These are phyloP conservation scores for Plasmodium relictum DNA, from an alignment of 169 alveolate genomes.

Conservation along the genomic window DNA sequence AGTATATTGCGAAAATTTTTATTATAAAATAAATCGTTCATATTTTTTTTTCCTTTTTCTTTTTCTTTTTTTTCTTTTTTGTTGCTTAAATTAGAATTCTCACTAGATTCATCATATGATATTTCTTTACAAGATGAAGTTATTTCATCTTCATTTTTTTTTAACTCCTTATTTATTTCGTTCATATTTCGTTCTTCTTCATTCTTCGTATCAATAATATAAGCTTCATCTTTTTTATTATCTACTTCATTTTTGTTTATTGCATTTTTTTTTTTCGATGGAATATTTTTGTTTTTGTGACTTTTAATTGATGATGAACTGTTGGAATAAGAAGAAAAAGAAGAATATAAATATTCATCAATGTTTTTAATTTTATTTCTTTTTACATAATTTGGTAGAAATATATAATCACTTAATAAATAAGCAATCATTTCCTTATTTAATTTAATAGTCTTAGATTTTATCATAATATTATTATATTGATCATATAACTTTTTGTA, in stretches of 20 bases:
- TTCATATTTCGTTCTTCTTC: not conserved
- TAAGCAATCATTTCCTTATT: constrained; percentile 23
- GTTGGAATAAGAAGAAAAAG: constrained; percentile 61
- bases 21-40: constrained; percentile 9
- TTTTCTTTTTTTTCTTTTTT: not conserved
- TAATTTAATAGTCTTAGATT: constrained; percentile 35
- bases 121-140: too few relatives aligned
- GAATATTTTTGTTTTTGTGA: not conserved
- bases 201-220: not conserved
- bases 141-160: not conserved
- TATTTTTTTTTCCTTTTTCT: not conserved
- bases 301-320: not conserved
- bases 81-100: too few relatives aligned
- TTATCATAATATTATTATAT: constrained; percentile 51
- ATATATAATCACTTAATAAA: constrained; percentile 38
- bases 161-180: not conserved
- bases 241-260: not conserved
- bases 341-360: constrained; percentile 54
- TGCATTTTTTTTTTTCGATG: not conserved
- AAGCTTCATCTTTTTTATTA: not conserved
- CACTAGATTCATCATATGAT: too few relatives aligned
- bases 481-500: constrained; percentile 56
- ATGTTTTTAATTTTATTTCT: constrained; percentile 20
- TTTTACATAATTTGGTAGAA: constrained; percentile 55
- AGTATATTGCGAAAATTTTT: constrained; percentile 22